Evolutionary conservation across 495 filamentous ascomycete species (phyloP), one percentile per base, ranked within the genome.

Genomic region (Aspergillus cristatus): DNA sequence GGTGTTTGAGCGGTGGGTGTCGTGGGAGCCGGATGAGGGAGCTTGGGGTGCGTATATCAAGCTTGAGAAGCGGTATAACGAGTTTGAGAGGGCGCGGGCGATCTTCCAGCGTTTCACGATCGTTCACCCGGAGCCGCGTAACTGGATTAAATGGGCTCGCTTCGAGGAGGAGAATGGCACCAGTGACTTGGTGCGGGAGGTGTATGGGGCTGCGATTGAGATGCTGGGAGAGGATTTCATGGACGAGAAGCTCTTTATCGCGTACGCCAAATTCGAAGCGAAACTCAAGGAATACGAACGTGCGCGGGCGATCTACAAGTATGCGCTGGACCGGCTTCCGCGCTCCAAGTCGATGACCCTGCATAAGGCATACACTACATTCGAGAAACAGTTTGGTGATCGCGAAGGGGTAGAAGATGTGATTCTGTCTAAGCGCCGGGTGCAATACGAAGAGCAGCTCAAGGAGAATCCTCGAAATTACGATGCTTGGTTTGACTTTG

Each of bases 61-160:
- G 65, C 57, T 98, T 28, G 91, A 98, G 66, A 95, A 94, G 67
- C 71, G 91, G 32, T 96, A 97, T 51, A 78, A 76, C 38, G 91
- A 98, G 60, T 93, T 79, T 53, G 81, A 87, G 34, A 64, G 88
- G 44, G 90, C 87, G 18, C 68, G 91, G 18, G 74, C 73, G 35
- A 88, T 97, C 36, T 96, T 93, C 59, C 77, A 88, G 50, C 76
- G 87, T 12, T 95, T 94, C 49, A 94, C 87, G 3, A 72, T 87
- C 28, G 90, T 98, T 3, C 93, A 96, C 53, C 88, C 93, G 7
- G 90, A 98, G 51, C 85, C 91, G 24, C 74, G 80, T 57, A 97
- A 96, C 46, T 98, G 93, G 93, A 87, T 97, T 56, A 97, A 96
- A 58, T 98, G 91, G 91, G 81, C 91, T 45, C 79, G 86, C 29